phyloP scores from a whole-genome alignment of 177 flowering plant genomes.

The Tripterygium wilfordii region DNA sequence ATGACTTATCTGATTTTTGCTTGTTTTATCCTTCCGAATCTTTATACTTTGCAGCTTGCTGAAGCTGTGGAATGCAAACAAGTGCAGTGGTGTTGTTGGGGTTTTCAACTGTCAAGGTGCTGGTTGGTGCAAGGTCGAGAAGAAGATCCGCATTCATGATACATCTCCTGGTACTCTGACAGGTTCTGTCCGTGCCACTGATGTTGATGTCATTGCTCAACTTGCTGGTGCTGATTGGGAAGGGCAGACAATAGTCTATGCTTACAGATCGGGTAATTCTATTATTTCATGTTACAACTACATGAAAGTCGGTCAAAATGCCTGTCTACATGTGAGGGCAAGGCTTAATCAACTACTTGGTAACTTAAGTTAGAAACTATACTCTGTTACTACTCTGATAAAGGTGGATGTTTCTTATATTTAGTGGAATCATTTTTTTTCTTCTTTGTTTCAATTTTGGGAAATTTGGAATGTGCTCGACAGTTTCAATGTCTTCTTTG shows the following conservation, averaged over 20 bases:
- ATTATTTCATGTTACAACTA: no score
- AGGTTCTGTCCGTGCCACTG: constrained; percentile 50
- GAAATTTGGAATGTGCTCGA: no score
- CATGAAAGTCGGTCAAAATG: no score
- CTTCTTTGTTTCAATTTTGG: no score
- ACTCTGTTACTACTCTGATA: no score
- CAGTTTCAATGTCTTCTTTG: no score
- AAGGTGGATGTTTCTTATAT: no score
- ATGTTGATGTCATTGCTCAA: constrained; percentile 55
- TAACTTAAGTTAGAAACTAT: no score
- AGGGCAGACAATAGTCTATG: constrained; percentile 57
- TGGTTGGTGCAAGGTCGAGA: constrained; percentile 78
- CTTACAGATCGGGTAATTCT: constrained; percentile 57
- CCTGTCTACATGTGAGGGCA: no score
- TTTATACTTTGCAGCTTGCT: constrained; percentile 50
- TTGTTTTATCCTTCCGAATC: not conserved
- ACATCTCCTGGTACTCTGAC: constrained; percentile 67
- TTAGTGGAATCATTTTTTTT: no score
- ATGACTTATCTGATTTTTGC: no score
- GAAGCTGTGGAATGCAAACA: constrained; percentile 82
- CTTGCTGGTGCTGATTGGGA: constrained; percentile 67
- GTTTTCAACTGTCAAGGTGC: constrained; percentile 99
- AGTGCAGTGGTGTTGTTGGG: constrained; percentile 82
- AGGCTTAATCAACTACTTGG: no score
- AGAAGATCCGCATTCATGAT: constrained; percentile 83